Evolutionary conservation across 305 asterid species (phyloP).

Genomic region (Fraxinus platypoda): DNA sequence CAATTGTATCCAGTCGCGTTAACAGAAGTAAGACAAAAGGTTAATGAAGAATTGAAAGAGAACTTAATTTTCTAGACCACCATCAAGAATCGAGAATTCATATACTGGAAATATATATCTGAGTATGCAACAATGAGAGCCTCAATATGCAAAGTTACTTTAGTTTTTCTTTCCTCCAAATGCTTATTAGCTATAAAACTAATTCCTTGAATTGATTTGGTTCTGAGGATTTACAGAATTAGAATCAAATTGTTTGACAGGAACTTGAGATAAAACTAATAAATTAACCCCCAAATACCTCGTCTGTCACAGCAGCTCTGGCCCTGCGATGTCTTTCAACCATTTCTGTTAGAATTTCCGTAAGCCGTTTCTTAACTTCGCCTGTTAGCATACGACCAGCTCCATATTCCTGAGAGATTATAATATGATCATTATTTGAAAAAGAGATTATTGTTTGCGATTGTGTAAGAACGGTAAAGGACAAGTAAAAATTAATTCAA

Average conservation of each 20-base stretch:
- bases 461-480: background rate
- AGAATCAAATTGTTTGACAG: background rate
- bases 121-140: background rate
- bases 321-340: constrained; percentile 85
- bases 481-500: background rate
- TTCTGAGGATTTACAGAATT: background rate
- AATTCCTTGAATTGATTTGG: background rate
- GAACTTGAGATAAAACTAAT: background rate
- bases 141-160: background rate
- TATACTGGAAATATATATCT: background rate
- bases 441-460: background rate
- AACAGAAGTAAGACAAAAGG: background rate
- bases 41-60: background rate
- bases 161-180: background rate
- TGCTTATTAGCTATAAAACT: background rate
- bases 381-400: constrained; percentile 93
- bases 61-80: background rate
- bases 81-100: background rate
- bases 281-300: constrained; percentile 43
- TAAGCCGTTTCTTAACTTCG: constrained; percentile 79
- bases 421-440: constrained; percentile 9
- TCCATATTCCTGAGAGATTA: constrained; percentile 67
- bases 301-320: constrained; percentile 87
- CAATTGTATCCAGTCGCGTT: background rate
- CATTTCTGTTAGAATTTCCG: constrained; percentile 67